Evolutionary conservation across 2,329 filamentous ascomycete genomes (phyloP), one percentile per base, ranked within the genome.

Genomic region (Zalaria obscura): DNA sequence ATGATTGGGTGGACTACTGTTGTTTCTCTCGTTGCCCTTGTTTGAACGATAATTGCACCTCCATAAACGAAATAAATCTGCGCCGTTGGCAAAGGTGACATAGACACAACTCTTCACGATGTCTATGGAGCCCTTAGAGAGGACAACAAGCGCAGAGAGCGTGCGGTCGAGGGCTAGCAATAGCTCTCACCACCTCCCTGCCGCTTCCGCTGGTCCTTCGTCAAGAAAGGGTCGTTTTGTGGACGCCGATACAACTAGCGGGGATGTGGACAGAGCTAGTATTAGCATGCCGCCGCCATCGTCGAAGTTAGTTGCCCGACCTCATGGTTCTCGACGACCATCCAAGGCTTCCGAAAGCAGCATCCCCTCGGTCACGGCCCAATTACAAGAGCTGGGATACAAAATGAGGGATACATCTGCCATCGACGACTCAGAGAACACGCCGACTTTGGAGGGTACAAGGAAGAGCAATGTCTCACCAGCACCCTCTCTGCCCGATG

Each of bases 261-360:
- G 67, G 47, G 68, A 73, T 56, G 68, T 72, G 47, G 75, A 76
- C 44, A 69, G 70, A 53, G 68, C 76, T 43, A 79, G 69, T 57
- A 67, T 80, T 46, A 80, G 74, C 48, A 79, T 82, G 72, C 75
- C 78, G 33, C 70, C 75, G 43, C 68, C 71, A 27, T 55, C 63
- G 10, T 32, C 29, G 7, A 32, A 7, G 29, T n/a, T 32, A n/a
- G 29, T 7, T n/a, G 7, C 29, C 7, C 7, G 60, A 41, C 61
- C 67, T 46, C 61, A 63, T 46, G 58, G 63, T 39, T 59, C 63
- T 35, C 59, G 60, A 36, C 51, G 60, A 28, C 60, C 50, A 47
- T 65, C 48, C 55, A 64, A 52, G 57, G 61, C 54, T 56, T 69
- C 55, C 51, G 66, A 55, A 59, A 65, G 47, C 68, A 70, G 51